Conservation (phyloP, 768 basidiomycete genomes). For the Russula earlei region DNA sequence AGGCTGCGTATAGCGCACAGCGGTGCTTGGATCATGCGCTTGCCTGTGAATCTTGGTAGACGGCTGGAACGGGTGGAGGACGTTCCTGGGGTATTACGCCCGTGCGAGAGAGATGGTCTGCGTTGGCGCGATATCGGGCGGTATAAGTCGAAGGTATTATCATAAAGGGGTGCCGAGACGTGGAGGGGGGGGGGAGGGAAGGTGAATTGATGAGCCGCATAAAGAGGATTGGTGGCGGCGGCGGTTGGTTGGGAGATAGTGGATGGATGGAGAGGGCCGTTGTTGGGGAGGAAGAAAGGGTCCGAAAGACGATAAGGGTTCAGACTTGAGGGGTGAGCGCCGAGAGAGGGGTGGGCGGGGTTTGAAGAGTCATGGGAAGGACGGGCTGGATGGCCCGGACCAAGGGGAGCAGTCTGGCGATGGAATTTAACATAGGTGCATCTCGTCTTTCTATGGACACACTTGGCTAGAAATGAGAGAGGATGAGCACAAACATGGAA, state of each 20-base stretch:
- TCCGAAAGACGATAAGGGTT: conserved; percentile 16
- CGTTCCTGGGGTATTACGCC: conserved; percentile 24
- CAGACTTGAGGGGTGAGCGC: conserved; percentile 5
- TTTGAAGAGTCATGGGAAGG: conserved; percentile 4
- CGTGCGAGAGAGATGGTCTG: conserved; percentile 34
- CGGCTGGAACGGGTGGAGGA: conserved; percentile 9
- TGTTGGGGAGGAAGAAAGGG: conserved; percentile 7
- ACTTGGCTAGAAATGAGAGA: conserved; percentile 49
- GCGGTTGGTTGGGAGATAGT: neutral
- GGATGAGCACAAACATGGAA: neutral
- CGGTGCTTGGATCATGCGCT: conserved; percentile 6
- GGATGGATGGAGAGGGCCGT: neutral
- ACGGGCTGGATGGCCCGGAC: conserved; percentile 51
- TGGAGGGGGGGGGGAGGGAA: conserved; percentile 8
- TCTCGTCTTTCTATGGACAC: conserved; percentile 54
- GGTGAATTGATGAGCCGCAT: conserved; percentile 16
- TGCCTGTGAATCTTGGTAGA: conserved; percentile 15
- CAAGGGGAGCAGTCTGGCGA: conserved; percentile 69
- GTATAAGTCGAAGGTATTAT: conserved; percentile 31
- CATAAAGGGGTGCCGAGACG: conserved; percentile 3
- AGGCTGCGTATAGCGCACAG: conserved; percentile 6
- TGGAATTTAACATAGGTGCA: conserved; percentile 81
- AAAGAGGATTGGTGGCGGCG: neutral
- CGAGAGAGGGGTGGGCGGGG: neutral
- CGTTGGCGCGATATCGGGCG: conserved; percentile 39